phyloP scores from a whole-genome alignment of 306 rosid species.

The Gynostemma pentaphyllum region DNA sequence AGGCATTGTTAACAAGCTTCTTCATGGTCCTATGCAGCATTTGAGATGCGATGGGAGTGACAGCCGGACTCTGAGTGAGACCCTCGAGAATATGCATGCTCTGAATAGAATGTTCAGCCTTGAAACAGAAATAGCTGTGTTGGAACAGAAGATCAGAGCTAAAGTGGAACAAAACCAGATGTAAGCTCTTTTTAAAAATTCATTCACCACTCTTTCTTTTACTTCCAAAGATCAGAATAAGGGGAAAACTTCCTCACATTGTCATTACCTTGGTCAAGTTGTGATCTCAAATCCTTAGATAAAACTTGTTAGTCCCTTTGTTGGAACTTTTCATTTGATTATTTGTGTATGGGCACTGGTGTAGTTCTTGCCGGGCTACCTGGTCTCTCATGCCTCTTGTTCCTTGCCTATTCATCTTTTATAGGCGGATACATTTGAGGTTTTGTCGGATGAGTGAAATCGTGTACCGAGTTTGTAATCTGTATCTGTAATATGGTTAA shows the following conservation, averaged over 20 bases:
- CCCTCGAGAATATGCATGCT: slow-evolving; percentile 97
- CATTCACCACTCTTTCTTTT: slow-evolving; percentile 27
- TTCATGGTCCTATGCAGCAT: slow-evolving; percentile 99
- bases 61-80: slow-evolving; percentile 75
- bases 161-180: slow-evolving; percentile 88
- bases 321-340: slow-evolving; percentile 28
- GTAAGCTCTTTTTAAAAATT: slow-evolving; percentile 22
- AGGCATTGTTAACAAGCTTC: slow-evolving; percentile 90
- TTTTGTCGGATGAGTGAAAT: neutral
- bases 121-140: slow-evolving; percentile 72
- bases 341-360: slow-evolving; percentile 12
- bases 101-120: slow-evolving; percentile 97
- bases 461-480: neutral
- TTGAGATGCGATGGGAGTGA: slow-evolving; percentile 95
- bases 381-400: slow-evolving; percentile 5
- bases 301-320: slow-evolving; percentile 16
- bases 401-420: neutral
- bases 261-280: slow-evolving; percentile 15
- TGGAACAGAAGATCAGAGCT: slow-evolving; percentile 91
- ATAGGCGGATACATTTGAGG: neutral
- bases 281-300: slow-evolving; percentile 24
- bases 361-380: neutral
- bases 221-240: slow-evolving; percentile 30
- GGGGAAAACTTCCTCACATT: slow-evolving; percentile 37
- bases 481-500: slow-evolving; percentile 8